Percentiles rank a stretch among this genome's conserved stretches.
phyloP scores from a whole-genome alignment of 2,329 filamentous ascomycete genomes.

The Dendrostoma leiphaemia region DNA sequence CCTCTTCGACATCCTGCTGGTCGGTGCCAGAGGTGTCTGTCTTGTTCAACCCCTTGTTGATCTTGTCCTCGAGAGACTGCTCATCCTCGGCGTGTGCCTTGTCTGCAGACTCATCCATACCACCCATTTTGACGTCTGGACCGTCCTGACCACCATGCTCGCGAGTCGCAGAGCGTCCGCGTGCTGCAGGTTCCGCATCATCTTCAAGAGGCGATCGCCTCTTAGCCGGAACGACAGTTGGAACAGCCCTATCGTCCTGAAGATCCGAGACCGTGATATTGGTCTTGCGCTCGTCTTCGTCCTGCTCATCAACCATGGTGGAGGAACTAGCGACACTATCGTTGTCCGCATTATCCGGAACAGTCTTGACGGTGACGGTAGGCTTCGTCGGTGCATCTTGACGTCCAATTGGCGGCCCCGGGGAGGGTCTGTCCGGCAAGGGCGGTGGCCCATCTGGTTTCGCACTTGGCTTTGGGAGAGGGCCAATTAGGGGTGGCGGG shows the following conservation, averaged over 20 bases:
- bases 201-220: slow-evolving; percentile 22
- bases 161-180: slow-evolving; percentile 1
- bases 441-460: slow-evolving; percentile 39
- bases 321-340: slow-evolving; percentile 49
- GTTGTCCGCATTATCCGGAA: slow-evolving; percentile 36
- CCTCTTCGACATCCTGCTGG: slow-evolving; percentile 95
- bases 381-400: slow-evolving; percentile 4
- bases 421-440: slow-evolving; percentile 47
- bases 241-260: slow-evolving; percentile 6
- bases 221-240: slow-evolving; percentile 21
- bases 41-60: slow-evolving; percentile 44
- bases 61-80: slow-evolving; percentile 43
- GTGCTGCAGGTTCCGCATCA: not conserved
- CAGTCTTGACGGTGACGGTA: slow-evolving; percentile 23
- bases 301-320: slow-evolving; percentile 47
- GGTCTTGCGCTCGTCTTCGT: slow-evolving; percentile 34
- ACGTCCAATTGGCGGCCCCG: slow-evolving; percentile 31
- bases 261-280: slow-evolving; percentile 29
- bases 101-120: slow-evolving; percentile 21
- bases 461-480: not conserved
- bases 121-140: slow-evolving; percentile 17
- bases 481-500: slow-evolving; percentile 16
- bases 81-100: slow-evolving; percentile 21
- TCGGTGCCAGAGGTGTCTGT: slow-evolving; percentile 53
- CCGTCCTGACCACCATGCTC: slow-evolving; percentile 7